phyloP scores from a whole-genome alignment of 2,329 filamentous ascomycete genomes.

The Geosmithia flava region DNA sequence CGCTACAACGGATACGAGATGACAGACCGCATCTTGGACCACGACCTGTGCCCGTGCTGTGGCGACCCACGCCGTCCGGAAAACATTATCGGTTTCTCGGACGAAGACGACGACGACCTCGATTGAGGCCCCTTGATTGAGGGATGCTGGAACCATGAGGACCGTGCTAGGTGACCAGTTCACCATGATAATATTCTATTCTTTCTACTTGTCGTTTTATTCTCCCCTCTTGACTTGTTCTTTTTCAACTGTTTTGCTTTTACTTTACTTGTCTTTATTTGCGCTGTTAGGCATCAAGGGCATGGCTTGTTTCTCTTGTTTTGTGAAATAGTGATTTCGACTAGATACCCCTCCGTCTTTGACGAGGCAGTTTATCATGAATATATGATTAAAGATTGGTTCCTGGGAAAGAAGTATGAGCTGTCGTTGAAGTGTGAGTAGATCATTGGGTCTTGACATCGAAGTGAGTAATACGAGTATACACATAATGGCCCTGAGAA shows the following conservation, averaged over 20 bases:
- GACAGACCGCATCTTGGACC: conserved; percentile 19
- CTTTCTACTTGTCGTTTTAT: not conserved
- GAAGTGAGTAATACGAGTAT: too few species aligned
- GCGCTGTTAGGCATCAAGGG: not conserved
- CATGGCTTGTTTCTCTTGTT: not conserved
- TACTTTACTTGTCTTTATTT: not conserved
- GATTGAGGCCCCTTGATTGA: too few species aligned
- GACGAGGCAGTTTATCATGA: not conserved
- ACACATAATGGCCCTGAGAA: too few species aligned
- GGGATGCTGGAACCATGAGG: too few species aligned
- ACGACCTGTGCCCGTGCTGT: conserved; percentile 25
- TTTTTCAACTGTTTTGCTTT: not conserved
- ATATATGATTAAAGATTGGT: not conserved
- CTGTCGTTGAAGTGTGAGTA: too few species aligned
- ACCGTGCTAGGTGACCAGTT: too few species aligned
- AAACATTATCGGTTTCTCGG: conserved; percentile 15
- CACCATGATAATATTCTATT: too few species aligned
- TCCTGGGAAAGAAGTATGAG: not conserved
- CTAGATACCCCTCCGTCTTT: not conserved
- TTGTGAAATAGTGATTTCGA: not conserved
- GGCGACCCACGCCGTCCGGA: conserved; percentile 22
- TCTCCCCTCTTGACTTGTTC: not conserved
- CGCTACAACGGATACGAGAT: conserved; percentile 24
- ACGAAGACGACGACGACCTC: not conserved
- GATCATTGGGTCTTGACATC: too few species aligned